Evolutionary conservation across 352 stramenopile species (phyloP), one percentile per base, ranked within the genome.

Genomic region (Lagenidium sp.): DNA sequence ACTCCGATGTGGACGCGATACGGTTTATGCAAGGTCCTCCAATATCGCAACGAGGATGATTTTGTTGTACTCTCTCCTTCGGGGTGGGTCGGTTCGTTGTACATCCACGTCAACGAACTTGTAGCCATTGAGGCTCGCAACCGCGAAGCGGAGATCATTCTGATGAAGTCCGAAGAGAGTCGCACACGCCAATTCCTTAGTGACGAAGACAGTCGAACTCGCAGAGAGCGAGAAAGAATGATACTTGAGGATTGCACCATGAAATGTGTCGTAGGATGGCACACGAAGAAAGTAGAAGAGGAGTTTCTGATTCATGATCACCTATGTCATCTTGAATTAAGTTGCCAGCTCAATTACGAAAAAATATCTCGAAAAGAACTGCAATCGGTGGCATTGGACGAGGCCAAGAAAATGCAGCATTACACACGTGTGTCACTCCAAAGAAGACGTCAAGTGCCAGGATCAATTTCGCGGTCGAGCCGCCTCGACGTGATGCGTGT

Each of bases 31-130:
- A 44, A 44, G 6, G 59, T 84, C 0, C 4, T 70, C 1, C 74
- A 70, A 36, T 86, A 64, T 24, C 68, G 78, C n/a, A 43, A 62
- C 12, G 56, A 70, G 20, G 78, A 88, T 45, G 47, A 49, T 6
- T 76, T 50, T 30, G 52, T 87, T 2, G 60, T 83, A 2, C 50
- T 85, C 6, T 58, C 44, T 13, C 54, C 63, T 2, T 22, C 71
- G 1, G 28, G 55, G 2, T 91, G 75, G 75, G 36, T 69, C 20
- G 75, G 53, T 1, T 84, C 71, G 2, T 48, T 88, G 6, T 84
- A 59, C 31, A 53, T 85, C 3, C 56, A 60, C 0, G 36, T 84
- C 3, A 30, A 52, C 23, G 43, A 83, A 12, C 50, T 91, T 18
- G 21, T 84, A 15, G 41, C 41, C 2, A 42, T 60, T 11, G 77